Percentiles rank a stretch among this genome's conserved stretches.
Conservation (phyloP, 345 rosid species). For the Rhodomyrtus tomentosa region DNA sequence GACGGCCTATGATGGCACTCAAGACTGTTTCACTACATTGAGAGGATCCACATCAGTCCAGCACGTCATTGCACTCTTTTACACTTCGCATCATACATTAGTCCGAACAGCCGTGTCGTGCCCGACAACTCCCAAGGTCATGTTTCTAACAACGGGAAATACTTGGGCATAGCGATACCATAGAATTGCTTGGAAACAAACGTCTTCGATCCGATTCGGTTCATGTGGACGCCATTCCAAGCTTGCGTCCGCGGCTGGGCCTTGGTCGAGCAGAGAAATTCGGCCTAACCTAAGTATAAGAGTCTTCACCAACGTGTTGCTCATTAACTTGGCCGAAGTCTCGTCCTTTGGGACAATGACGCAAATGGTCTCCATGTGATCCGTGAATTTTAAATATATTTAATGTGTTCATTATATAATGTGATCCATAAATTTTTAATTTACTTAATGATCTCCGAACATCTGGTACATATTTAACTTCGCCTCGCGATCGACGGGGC, state of each 20-base stretch:
- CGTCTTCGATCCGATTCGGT: neutral
- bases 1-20: neutral
- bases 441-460: no score
- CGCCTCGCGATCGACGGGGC: no score
- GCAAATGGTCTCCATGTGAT: no score
- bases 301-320: neutral
- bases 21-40: neutral
- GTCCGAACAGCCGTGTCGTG: neutral
- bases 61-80: neutral
- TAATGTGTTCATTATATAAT: no score
- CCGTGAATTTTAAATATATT: no score
- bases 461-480: no score
- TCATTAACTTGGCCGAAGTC: neutral
- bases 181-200: neutral
- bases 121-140: neutral
- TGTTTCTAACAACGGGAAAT: neutral
- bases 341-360: no score
- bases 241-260: neutral
- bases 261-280: neutral
- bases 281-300: neutral
- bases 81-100: neutral
- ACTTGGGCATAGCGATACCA: neutral
- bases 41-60: neutral
- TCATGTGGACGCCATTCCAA: neutral
- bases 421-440: no score